phyloP scores from a whole-genome alignment of 2,329 filamentous ascomycete genomes.

The Arthrobotrys musiformis region DNA sequence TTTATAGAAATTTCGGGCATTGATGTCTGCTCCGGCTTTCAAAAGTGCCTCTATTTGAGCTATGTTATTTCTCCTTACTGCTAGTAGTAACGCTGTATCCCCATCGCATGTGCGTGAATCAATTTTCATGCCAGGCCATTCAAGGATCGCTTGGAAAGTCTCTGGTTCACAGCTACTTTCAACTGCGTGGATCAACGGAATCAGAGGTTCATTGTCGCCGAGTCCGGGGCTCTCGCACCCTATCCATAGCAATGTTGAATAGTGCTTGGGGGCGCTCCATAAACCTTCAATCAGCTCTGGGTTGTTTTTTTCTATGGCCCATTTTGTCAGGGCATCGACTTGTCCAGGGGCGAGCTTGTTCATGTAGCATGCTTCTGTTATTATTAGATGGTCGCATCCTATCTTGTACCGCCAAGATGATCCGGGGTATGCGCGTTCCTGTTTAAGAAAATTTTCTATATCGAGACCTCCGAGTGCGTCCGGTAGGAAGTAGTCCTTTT shows the following conservation, averaged over 20 bases:
- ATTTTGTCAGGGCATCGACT: too few species aligned
- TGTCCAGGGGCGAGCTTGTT: too few species aligned
- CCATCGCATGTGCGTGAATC: not conserved
- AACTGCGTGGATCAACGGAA: not conserved
- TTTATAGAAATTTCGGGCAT: not conserved
- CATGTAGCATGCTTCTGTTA: too few species aligned
- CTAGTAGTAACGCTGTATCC: not conserved
- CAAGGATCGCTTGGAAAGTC: slow-evolving; percentile 7
- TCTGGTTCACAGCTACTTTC: not conserved
- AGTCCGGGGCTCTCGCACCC: not conserved
- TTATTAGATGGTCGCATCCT: too few species aligned
- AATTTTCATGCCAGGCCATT: not conserved
- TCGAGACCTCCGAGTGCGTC: too few species aligned
- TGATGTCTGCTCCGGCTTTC: not conserved
- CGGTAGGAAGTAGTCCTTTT: too few species aligned
- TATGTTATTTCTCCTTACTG: not conserved
- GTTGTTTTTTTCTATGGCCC: not conserved
- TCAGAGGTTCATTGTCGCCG: not conserved
- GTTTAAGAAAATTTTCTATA: too few species aligned
- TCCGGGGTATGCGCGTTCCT: too few species aligned
- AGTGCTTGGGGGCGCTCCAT: not conserved
- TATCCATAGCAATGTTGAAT: not conserved
- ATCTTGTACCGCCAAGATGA: too few species aligned
- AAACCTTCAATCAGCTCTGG: slow-evolving; percentile 15
- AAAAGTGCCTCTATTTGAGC: not conserved